Evolutionary conservation across 1,284 basidiomycete species (phyloP).

Genomic region (Cutaneotrichosporon daszewskae): DNA sequence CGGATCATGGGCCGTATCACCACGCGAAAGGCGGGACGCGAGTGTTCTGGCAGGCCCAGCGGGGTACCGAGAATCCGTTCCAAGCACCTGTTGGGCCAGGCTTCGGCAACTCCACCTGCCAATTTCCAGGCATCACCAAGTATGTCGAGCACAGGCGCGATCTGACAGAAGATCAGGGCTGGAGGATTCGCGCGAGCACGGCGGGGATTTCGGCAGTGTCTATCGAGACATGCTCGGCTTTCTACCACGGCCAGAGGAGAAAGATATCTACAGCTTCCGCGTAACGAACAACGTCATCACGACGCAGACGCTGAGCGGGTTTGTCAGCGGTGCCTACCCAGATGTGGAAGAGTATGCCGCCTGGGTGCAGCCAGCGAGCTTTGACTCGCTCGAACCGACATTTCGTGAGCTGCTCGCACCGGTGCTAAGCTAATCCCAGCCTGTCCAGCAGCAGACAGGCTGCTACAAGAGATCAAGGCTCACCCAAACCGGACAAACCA

Average conservation of each 20-base stretch:
- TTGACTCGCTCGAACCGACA: constrained; percentile 34
- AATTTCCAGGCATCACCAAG: constrained; percentile 34
- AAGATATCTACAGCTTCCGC: constrained; percentile 26
- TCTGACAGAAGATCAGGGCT: constrained; percentile 24
- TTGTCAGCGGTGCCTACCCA: constrained; percentile 28
- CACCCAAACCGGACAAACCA: constrained; percentile 26
- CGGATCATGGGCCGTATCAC: constrained; percentile 24
- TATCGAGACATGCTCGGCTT: constrained; percentile 32
- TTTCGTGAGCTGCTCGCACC: constrained; percentile 15
- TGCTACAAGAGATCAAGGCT: constrained; percentile 13
- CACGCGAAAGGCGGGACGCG: constrained; percentile 22
- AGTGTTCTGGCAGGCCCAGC: constrained; percentile 28
- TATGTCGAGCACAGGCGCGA: too few relatives aligned
- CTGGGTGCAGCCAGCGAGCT: constrained; percentile 20
- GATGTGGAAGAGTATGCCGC: constrained; percentile 24
- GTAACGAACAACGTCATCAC: constrained; percentile 42
- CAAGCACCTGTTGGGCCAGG: constrained; percentile 26
- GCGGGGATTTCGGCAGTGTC: constrained; percentile 29
- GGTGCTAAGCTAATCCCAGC: constrained; percentile 7
- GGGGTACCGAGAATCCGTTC: constrained; percentile 30
- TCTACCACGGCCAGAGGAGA: constrained; percentile 23
- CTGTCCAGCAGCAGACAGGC: constrained; percentile 16
- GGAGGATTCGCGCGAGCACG: constrained; percentile 28
- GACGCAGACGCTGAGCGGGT: constrained; percentile 30
- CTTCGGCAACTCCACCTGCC: constrained; percentile 32